Evolutionary conservation across 176 grass and related monocot species (phyloP).

Genomic region (Phyllostachys edulis): DNA sequence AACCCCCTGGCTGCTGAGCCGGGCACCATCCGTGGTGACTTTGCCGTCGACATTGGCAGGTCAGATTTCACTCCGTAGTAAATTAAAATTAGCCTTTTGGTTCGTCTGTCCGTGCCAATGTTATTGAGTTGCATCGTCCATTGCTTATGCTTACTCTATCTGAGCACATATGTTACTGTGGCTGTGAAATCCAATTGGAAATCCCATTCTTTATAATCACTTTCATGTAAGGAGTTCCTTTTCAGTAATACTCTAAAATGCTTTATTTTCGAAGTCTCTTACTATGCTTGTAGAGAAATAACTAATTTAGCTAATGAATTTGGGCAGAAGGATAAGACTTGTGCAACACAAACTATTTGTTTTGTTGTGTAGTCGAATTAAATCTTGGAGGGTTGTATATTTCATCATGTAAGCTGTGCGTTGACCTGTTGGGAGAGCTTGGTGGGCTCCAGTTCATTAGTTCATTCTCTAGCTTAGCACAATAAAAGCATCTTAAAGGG

Average conservation of each 20-base stretch:
- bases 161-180: neutral
- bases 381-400: neutral
- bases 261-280: neutral
- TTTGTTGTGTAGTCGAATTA: neutral
- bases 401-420: neutral
- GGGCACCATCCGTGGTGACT: constrained; percentile 90
- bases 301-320: neutral
- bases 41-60: constrained; percentile 89
- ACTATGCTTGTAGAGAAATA: neutral
- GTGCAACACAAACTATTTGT: neutral
- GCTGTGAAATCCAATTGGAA: neutral
- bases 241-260: neutral
- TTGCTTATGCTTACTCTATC: neutral
- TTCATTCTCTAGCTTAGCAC: neutral
- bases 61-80: constrained; percentile 9
- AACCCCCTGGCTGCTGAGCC: constrained; percentile 71
- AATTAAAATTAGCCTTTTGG: neutral
- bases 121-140: neutral
- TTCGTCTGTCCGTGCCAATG: neutral
- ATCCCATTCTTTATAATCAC: neutral
- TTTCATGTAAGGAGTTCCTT: neutral
- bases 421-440: neutral
- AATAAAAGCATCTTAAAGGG: neutral
- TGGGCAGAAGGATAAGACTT: neutral
- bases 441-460: neutral